These are phyloP conservation scores for Populus hybrid DNA, from an alignment of 441 rosid species.

Conservation along the genomic window DNA sequence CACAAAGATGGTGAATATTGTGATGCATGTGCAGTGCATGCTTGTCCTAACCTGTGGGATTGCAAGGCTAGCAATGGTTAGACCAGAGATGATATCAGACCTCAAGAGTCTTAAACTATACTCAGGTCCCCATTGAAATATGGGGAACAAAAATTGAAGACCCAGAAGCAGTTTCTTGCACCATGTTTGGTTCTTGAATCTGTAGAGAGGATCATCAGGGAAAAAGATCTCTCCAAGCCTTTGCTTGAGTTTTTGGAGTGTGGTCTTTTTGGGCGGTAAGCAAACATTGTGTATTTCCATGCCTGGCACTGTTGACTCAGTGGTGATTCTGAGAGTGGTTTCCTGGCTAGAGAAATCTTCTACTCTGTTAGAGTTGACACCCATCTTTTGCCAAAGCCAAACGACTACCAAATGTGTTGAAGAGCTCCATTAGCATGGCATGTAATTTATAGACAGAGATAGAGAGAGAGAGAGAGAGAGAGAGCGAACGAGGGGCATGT, in stretches of 20 bases:
- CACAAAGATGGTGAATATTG: background rate
- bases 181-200: constrained; percentile 74
- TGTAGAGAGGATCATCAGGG: constrained; percentile 90
- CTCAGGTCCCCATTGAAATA: constrained; percentile 75
- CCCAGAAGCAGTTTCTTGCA: constrained; percentile 50
- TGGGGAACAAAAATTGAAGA: constrained; percentile 73
- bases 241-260: constrained; percentile 63
- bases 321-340: constrained; percentile 13
- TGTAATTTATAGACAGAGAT: constrained; percentile 28
- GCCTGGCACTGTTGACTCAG: constrained; percentile 27
- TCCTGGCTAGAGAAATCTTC: constrained; percentile 39
- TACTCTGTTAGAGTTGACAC: constrained; percentile 49
- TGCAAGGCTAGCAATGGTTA: constrained; percentile 99
- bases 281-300: constrained; percentile 66
- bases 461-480: constrained; percentile 1
- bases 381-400: constrained; percentile 28
- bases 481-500: background rate
- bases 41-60: constrained; percentile 75
- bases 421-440: constrained; percentile 11
- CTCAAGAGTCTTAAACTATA: constrained; percentile 59
- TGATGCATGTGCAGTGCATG: background rate
- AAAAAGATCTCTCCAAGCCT: constrained; percentile 70
- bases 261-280: constrained; percentile 60
- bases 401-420: constrained; percentile 7
- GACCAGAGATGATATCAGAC: constrained; percentile 90